Percentiles rank a stretch among this genome's conserved stretches.
These are phyloP conservation scores for Cladosporium halotolerans DNA, from an alignment of 2,329 filamentous ascomycete species.

Conservation along the genomic window DNA sequence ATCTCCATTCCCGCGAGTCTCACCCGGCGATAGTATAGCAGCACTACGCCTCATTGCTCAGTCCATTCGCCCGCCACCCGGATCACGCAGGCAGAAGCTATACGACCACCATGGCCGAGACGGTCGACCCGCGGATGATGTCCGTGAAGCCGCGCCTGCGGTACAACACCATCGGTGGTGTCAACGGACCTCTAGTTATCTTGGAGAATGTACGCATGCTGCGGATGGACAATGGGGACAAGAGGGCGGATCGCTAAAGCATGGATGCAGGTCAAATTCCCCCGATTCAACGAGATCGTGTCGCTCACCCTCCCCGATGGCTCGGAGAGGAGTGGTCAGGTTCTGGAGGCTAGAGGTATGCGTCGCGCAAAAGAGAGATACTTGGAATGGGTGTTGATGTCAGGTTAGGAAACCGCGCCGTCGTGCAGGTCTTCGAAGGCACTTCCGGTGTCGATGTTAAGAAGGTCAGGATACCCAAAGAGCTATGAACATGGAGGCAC, in stretches of 20 bases:
- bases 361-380: neutral
- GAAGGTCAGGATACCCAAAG: constrained; percentile 51
- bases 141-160: constrained; percentile 65
- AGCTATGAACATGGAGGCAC: neutral
- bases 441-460: constrained; percentile 97
- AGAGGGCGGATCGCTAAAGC: constrained; percentile 11
- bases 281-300: constrained; percentile 96
- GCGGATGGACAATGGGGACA: neutral
- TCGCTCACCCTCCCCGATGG: constrained; percentile 93
- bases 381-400: constrained; percentile 11
- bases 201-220: constrained; percentile 74
- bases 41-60: constrained; percentile 3
- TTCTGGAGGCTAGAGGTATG: constrained; percentile 92
- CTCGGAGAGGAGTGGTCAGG: constrained; percentile 85
- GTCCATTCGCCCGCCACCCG: neutral
- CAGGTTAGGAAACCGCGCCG: constrained; percentile 71
- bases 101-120: constrained; percentile 26
- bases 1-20: neutral
- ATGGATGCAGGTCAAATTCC: constrained; percentile 78
- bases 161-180: constrained; percentile 97
- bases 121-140: constrained; percentile 46
- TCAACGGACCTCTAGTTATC: constrained; percentile 96
- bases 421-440: constrained; percentile 98
- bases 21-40: constrained; percentile 8
- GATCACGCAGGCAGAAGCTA: constrained; percentile 5